Evolutionary conservation across 2,329 filamentous ascomycete species (phyloP).

Genomic region (Aurifilum marmelostoma): DNA sequence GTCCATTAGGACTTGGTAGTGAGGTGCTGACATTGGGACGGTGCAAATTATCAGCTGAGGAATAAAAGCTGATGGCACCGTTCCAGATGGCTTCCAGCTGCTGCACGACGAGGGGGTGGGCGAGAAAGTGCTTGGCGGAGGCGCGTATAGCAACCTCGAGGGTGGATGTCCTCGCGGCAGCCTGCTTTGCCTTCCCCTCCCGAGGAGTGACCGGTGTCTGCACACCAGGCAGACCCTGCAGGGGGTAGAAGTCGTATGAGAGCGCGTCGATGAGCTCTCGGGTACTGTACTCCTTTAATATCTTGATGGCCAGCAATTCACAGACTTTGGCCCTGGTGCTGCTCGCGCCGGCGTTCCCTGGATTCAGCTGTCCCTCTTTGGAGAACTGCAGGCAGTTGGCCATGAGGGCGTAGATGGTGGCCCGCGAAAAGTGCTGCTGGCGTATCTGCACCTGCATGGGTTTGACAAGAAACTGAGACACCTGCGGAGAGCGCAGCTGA

Average conservation of each 20-base stretch:
- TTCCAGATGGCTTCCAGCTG: slow-evolving; percentile 98
- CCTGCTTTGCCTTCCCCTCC: slow-evolving; percentile 51
- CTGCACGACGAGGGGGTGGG: slow-evolving; percentile 88
- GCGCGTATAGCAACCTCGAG: slow-evolving; percentile 92
- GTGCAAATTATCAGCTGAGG: slow-evolving; percentile 82
- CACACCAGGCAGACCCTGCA: slow-evolving; percentile 72
- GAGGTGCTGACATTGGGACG: slow-evolving; percentile 50
- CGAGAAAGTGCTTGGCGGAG: slow-evolving; percentile 88
- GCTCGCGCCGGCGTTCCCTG: slow-evolving; percentile 82
- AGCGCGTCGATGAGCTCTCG: slow-evolving; percentile 91
- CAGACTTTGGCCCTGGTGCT: slow-evolving; percentile 85
- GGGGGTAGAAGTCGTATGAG: slow-evolving; percentile 91
- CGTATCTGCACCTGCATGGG: slow-evolving; percentile 91
- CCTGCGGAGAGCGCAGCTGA: slow-evolving; percentile 90
- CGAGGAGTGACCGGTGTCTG: slow-evolving; percentile 45
- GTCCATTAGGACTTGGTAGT: slow-evolving; percentile 25
- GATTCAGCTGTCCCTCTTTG: slow-evolving; percentile 82
- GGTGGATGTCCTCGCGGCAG: slow-evolving; percentile 79
- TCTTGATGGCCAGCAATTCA: slow-evolving; percentile 85
- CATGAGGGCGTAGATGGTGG: slow-evolving; percentile 86
- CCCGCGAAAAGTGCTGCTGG: slow-evolving; percentile 79
- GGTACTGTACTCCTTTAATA: slow-evolving; percentile 87
- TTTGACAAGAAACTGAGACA: slow-evolving; percentile 94
- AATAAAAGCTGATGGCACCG: slow-evolving; percentile 92
- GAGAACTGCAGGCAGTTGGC: slow-evolving; percentile 92